Base-by-base conservation (phyloP, 2,329 filamentous ascomycete species). In the Periglandula ipomoeae region DNA sequence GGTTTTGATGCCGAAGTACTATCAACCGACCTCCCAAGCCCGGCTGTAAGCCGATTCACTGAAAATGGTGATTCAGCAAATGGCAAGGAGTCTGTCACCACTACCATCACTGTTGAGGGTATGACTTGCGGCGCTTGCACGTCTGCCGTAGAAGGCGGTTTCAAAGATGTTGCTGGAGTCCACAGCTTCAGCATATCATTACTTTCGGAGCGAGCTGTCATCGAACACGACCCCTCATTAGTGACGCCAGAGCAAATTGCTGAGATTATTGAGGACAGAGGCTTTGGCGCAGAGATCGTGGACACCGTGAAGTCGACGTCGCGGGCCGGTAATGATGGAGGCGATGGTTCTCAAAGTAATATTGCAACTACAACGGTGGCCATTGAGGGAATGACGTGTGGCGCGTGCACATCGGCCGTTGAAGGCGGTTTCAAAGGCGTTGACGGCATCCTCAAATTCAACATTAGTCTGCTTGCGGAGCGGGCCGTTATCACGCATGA, bases 381-480 rank as follows among this genome's bases (percentile, higher is more conserved):
- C 4, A 87, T 98, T 48, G 88, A 93, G 56, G 93, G 93, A 45
- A 98, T 98, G 93, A 98, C 93, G 1, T 97, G 93, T 62, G 91
- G 91, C 20, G 89, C 93, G 38, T 98, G 93, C 67, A 97, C 93
- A 0, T 91, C 91, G 1, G 89, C 91, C 5, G 82, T 97, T 2
- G 87, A 96, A 60, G 77, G 80, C 45, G 89, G 86, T 3, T 93
- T 98, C 67, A 79, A 81, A 56, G 79, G 78, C 53, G 68, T 91
- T 2, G 81, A 86, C 9, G 93, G 93, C 20, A 67, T 97, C 15
- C 62, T 89, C 49, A 87, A 89, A 55, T 95, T 97, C 73, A 95
- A 95, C 62, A 94, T 98, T 65, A 95, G 89, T 67, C 72, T 98
- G 56, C 76, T 97, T 27, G 94, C 93, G 4, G 93, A 97, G 65